These are phyloP conservation scores for Corchorus capsularis DNA, from an alignment of 345 rosid genomes.

Conservation along the genomic window DNA sequence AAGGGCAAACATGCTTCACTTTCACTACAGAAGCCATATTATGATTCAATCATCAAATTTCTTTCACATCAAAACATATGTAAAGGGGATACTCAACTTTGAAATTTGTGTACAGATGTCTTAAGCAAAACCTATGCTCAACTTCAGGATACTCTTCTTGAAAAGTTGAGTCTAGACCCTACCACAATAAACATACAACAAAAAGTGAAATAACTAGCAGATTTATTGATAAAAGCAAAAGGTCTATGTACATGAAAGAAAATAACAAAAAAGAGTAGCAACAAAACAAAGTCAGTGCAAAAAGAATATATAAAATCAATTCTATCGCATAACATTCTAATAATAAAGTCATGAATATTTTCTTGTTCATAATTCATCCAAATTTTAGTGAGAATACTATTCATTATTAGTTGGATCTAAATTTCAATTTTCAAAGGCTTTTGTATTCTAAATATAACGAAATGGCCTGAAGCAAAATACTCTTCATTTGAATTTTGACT, in stretches of 20 bases:
- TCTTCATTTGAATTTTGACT: not conserved
- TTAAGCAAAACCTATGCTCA: too few species aligned
- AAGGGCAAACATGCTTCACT: conserved; percentile 13
- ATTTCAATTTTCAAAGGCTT: not conserved
- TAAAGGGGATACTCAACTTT: too few species aligned
- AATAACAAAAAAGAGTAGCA: too few species aligned
- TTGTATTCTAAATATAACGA: not conserved
- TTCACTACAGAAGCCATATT: conserved; percentile 50
- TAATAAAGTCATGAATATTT: not conserved
- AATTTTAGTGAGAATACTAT: too few species aligned
- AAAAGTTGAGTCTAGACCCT: too few species aligned
- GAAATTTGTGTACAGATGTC: not conserved
- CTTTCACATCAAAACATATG: not conserved
- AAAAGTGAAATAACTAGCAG: too few species aligned
- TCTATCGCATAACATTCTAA: not conserved
- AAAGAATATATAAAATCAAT: not conserved
- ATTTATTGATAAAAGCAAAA: too few species aligned
- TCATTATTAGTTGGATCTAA: not conserved
- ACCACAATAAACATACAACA: too few species aligned
- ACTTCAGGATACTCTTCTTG: too few species aligned
- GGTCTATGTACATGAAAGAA: too few species aligned
- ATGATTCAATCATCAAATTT: not conserved
- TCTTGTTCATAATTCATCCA: not conserved
- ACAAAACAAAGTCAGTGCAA: too few species aligned
- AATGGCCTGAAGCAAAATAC: not conserved